Percentiles rank a stretch among this genome's conserved stretches.
Evolutionary conservation across 352 stramenopile species (phyloP).

Genomic region (Phytophthora palmivora): DNA sequence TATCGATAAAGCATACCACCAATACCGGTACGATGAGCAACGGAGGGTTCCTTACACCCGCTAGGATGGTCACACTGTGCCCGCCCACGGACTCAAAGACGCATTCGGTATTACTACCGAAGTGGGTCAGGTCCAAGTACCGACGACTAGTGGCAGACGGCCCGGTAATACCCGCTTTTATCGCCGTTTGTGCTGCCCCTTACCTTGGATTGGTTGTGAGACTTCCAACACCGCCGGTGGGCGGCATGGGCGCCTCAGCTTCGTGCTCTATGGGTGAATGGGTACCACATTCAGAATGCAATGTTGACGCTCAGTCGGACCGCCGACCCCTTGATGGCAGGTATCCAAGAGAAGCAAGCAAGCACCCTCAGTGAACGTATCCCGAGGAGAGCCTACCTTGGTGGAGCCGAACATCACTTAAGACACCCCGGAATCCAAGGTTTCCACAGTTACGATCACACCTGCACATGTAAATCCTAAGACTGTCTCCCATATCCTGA

Average conservation of each 20-base stretch:
- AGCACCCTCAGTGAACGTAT: too few species aligned
- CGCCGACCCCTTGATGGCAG: too few species aligned
- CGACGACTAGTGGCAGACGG: background rate
- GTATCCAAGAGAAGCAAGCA: too few species aligned
- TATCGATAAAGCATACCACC: background rate
- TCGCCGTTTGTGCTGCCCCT: background rate
- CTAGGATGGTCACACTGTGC: background rate
- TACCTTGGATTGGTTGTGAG: background rate
- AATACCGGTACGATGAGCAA: slow-evolving; percentile 3
- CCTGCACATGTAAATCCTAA: too few species aligned
- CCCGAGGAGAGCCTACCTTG: too few species aligned
- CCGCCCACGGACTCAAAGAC: background rate
- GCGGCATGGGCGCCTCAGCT: background rate
- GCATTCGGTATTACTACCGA: background rate
- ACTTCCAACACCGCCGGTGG: background rate
- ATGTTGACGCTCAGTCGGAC: too few species aligned
- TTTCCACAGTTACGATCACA: too few species aligned
- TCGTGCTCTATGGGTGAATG: background rate
- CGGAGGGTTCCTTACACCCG: slow-evolving; percentile 1
- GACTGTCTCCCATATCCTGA: too few species aligned
- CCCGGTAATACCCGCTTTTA: slow-evolving; percentile 2
- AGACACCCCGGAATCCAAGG: too few species aligned
- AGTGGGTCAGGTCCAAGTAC: background rate
- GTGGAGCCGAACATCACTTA: too few species aligned
- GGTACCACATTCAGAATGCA: too few species aligned